Evolutionary conservation across 2,329 filamentous ascomycete species (phyloP).

Genomic region (Hypoxylon sp.): DNA sequence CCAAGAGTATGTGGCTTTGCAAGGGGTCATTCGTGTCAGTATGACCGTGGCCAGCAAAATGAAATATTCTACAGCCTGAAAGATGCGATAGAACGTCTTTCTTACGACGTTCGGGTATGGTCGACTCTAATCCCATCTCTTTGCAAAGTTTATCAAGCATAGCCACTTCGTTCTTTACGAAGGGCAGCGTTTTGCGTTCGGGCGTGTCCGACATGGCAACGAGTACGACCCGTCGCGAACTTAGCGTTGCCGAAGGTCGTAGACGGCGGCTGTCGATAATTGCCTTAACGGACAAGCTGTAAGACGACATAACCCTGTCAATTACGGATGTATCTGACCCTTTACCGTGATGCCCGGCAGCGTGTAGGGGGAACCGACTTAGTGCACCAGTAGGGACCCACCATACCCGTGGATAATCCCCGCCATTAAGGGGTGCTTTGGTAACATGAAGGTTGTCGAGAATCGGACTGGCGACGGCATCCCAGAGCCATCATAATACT

Average conservation of each 20-base stretch:
- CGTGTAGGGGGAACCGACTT: too few species aligned
- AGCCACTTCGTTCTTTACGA: constrained; percentile 43
- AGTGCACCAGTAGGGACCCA: too few species aligned
- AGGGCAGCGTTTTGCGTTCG: constrained; percentile 35
- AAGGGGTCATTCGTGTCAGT: constrained; percentile 52
- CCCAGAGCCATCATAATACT: too few species aligned
- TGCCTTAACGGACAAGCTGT: constrained; percentile 55
- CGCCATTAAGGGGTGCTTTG: too few species aligned
- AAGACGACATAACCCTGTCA: constrained; percentile 59
- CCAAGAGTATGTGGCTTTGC: constrained; percentile 52
- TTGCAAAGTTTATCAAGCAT: constrained; percentile 32
- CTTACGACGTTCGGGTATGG: constrained; percentile 28
- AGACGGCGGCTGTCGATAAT: constrained; percentile 48
- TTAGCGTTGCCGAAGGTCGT: neutral
- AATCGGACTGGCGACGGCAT: too few species aligned
- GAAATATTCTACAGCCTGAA: constrained; percentile 55
- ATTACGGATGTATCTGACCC: constrained; percentile 45
- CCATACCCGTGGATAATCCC: too few species aligned
- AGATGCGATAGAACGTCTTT: constrained; percentile 50
- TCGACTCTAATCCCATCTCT: neutral
- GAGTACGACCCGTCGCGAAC: constrained; percentile 28
- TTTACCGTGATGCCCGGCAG: neutral
- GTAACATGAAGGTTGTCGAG: too few species aligned
- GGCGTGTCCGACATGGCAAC: constrained; percentile 53
- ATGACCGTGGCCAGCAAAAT: constrained; percentile 60